These are phyloP conservation scores for Echinosophora koreensis DNA, from an alignment of 306 rosid genomes.

Conservation along the genomic window DNA sequence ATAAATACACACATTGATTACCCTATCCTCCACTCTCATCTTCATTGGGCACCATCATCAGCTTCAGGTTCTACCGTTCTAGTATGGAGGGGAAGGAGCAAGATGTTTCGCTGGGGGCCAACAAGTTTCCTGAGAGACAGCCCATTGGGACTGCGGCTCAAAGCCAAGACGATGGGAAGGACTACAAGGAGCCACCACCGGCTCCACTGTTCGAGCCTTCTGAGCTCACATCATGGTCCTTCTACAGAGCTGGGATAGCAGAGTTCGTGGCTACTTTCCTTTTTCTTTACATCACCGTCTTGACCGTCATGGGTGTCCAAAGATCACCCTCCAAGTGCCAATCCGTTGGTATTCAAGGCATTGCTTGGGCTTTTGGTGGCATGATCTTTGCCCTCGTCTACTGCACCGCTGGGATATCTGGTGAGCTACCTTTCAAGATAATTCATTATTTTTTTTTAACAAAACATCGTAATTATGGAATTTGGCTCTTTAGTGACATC, in stretches of 20 bases:
- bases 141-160: conserved; percentile 68
- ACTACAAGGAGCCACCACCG: conserved; percentile 68
- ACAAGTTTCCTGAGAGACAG: conserved; percentile 91
- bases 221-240: conserved; percentile 85
- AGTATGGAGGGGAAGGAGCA: conserved; percentile 83
- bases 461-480: too few species aligned
- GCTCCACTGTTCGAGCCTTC: conserved; percentile 77
- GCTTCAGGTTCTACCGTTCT: too few species aligned
- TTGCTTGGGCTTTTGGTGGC: conserved; percentile 92
- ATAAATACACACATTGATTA: conserved; percentile 29
- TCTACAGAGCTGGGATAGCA: conserved; percentile 57
- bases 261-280: conserved; percentile 57
- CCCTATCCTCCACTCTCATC: neutral
- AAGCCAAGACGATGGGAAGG: conserved; percentile 71
- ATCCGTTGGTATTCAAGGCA: conserved; percentile 67
- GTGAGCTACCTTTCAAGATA: too few species aligned
- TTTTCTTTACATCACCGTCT: conserved; percentile 54
- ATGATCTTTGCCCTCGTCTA: conserved; percentile 94
- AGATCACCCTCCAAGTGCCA: conserved; percentile 61
- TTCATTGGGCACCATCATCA: neutral
- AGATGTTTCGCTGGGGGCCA: conserved; percentile 85
- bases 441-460: too few species aligned
- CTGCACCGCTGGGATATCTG: conserved; percentile 96
- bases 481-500: too few species aligned
- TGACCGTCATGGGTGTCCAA: conserved; percentile 60